Base-by-base conservation (phyloP, 164 flowering plant species). In the Stephania yunnanensis region DNA sequence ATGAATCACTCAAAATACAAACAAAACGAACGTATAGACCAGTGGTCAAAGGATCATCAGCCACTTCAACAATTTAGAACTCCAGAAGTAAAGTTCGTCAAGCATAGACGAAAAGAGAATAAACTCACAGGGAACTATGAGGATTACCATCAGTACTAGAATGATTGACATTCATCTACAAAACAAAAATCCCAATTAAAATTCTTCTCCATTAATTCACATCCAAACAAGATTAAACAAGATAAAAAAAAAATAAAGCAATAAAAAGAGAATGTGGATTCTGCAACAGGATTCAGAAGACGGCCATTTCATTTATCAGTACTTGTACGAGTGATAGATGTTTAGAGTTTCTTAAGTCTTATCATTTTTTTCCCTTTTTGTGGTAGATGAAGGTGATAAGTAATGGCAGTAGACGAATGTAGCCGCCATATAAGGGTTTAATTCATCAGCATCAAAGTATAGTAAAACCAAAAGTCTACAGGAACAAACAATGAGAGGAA, bases 41-140 rank as follows among this genome's bases (percentile, higher is more conserved):
- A 3, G 31, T 58, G 30, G 71, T 4, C 7, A 42, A 64, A 19
- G 29, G 42, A 46, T 6, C 11, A 3, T n/a, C 29, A 71, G 8
- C 46, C 46, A 2, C 10, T 25, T 46, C 2, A 67, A 74, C 8
- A 45, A 58, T 22, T 10, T 66, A 65, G 29, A 48, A 52, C 65
- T 22, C 3, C 44, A 12, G 13, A 15, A 36, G 15, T 1, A 68
- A 68, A 11, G 45, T 36, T 11, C 52, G 25, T 42, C 12, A 69
- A 42, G 48, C 10, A 5, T 42, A 17, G 12, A 50, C 2, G 58
- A 29, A 72, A 72, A 58, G 48, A 58, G 72, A n/a, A 65, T 10
- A 64, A 71, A 79, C 87, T 86, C 79, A 87, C 90, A 7, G 61
- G 72, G 82, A 73, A 31, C 31, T 15, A 75, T 73, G 74, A 63